Base-by-base conservation (phyloP, 768 basidiomycete genomes). In the Pulveroboletus ravenelii region DNA sequence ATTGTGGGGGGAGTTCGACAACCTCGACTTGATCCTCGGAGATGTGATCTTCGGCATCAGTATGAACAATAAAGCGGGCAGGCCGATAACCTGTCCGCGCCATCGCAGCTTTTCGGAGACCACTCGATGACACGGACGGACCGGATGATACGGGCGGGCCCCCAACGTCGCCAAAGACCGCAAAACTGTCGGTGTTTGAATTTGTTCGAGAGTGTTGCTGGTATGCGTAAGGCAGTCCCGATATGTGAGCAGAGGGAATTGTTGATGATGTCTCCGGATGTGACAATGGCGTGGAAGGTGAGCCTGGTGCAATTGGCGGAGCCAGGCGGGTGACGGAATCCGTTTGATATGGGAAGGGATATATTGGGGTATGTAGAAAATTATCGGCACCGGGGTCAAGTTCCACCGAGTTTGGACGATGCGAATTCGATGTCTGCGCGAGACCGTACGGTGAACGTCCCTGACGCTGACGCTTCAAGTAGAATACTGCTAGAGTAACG, bases 1-100 rank as follows among this genome's bases (percentile, higher is more conserved):
- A 89, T 62, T 81, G 81, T 14, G 87, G 87, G 25, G 87, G 87
- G n/a, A 88, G 74, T 67, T 89, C 87, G 6, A 88, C 74, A 18
- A 86, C 68, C 6, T 75, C 85, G 15, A 77, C 67, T 50, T 75
- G 72, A 46, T 72, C 71, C 36, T 66, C 69, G 7, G 78, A 71
- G 10, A 70, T 35, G 12, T 60, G 67, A 58, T 88, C 86, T 47
- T 85, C 85, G 8, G 76, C 77, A 61, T 88, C 88, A 3, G 80
- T 83, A 55, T 89, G 86, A 6, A 87, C 55, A 50, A 88, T 73
- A 62, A 80, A 84, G 41, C 83, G 77, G 18, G 82, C 69, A 31
- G 62, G 53, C 40, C 65, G 72, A 56, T 78, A 73, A 13, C 55
- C 48, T 6, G 72, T 50, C 17, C 77, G 78, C n/a, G 79, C 78